phyloP scores from a whole-genome alignment of 1,284 basidiomycete genomes.

The Trametes sp. region DNA sequence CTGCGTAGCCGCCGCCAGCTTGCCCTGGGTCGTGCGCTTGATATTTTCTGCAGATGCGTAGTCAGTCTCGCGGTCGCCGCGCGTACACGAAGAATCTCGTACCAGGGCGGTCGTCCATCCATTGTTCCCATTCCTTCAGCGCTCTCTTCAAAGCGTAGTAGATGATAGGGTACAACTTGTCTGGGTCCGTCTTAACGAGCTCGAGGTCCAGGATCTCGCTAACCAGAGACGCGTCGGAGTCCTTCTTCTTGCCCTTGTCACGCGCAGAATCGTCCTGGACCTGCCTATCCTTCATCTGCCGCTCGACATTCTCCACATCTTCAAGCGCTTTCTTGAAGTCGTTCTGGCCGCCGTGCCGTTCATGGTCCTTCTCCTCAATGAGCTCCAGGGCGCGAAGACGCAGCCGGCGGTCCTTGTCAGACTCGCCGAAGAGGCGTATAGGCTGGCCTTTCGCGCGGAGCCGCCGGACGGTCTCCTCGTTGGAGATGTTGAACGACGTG shows the following conservation, averaged over 20 bases:
- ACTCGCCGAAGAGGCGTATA: slow-evolving; percentile 94
- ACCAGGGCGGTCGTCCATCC: slow-evolving; percentile 93
- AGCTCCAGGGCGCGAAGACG: slow-evolving; percentile 93
- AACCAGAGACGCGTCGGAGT: slow-evolving; percentile 56
- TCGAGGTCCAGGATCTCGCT: slow-evolving; percentile 76
- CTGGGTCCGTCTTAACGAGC: slow-evolving; percentile 91
- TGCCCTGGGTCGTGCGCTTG: slow-evolving; percentile 90
- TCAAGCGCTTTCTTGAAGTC: slow-evolving; percentile 95
- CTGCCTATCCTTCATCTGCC: slow-evolving; percentile 68
- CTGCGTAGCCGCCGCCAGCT: slow-evolving; percentile 93
- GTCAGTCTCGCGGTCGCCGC: not conserved
- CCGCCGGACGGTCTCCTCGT: slow-evolving; percentile 90
- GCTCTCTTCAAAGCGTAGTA: slow-evolving; percentile 96
- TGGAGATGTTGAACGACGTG: slow-evolving; percentile 84
- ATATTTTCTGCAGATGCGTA: slow-evolving; percentile 62
- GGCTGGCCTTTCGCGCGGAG: slow-evolving; percentile 93
- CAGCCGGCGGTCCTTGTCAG: slow-evolving; percentile 91
- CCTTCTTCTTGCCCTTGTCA: slow-evolving; percentile 71
- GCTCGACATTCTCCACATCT: slow-evolving; percentile 87
- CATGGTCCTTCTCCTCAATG: slow-evolving; percentile 87
- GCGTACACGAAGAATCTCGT: slow-evolving; percentile 31
- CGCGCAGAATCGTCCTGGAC: slow-evolving; percentile 39
- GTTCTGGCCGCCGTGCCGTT: slow-evolving; percentile 82
- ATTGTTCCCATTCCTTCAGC: slow-evolving; percentile 95
- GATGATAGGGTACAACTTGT: slow-evolving; percentile 96